phyloP scores from a whole-genome alignment of 768 basidiomycete genomes.

The Kwoniella sp. region DNA sequence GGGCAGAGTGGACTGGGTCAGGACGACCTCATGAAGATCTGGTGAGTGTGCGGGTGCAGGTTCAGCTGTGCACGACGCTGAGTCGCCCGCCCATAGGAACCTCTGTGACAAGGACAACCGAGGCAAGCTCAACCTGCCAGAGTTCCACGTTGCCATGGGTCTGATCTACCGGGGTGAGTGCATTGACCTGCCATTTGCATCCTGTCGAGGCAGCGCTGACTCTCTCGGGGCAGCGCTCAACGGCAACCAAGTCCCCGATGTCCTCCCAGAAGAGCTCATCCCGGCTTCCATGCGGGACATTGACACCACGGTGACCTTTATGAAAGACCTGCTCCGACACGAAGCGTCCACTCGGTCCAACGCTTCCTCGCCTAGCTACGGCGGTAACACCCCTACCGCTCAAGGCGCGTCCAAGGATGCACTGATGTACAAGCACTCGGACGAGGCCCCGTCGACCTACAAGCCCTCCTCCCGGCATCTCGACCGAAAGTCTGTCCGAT shows the following conservation, averaged over 20 bases:
- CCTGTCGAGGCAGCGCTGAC: too few species aligned
- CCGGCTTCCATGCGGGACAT: conserved; percentile 89
- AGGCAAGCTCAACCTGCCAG: conserved; percentile 88
- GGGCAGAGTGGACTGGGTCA: conserved; percentile 83
- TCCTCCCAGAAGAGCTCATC: conserved; percentile 79
- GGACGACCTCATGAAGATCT: conserved; percentile 87
- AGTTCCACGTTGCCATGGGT: conserved; percentile 98
- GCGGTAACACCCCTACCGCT: conserved; percentile 12
- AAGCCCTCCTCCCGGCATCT: conserved; percentile 76
- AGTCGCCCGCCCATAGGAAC: conserved; percentile 58
- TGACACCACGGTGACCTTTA: conserved; percentile 78
- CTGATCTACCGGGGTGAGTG: conserved; percentile 88
- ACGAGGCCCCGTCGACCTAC: conserved; percentile 66
- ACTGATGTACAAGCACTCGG: conserved; percentile 79
- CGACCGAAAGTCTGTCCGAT: conserved; percentile 72
- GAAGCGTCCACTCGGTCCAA: conserved; percentile 63
- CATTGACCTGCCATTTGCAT: not conserved
- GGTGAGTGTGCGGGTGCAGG: conserved; percentile 57
- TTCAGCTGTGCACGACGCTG: not conserved
- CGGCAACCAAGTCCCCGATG: conserved; percentile 82
- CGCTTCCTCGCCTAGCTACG: conserved; percentile 38
- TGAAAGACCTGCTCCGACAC: conserved; percentile 80
- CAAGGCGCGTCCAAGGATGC: conserved; percentile 61
- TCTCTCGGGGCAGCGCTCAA: conserved; percentile 91
- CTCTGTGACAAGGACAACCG: conserved; percentile 89